These are phyloP conservation scores for Millerago galiae DNA, from an alignment of 805 yeast genomes.

Conservation along the genomic window DNA sequence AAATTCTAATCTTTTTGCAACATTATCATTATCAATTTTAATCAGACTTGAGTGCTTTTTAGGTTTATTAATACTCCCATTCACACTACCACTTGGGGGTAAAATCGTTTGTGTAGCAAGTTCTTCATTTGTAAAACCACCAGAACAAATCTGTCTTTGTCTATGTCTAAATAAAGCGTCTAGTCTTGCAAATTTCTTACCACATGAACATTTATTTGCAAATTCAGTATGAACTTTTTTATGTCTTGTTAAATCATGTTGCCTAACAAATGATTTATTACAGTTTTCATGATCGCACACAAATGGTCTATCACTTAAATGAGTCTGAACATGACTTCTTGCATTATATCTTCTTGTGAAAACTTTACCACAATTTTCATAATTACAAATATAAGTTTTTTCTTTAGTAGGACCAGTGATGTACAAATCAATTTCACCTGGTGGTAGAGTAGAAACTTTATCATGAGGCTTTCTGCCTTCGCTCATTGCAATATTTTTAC, in stretches of 20 bases:
- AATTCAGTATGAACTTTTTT: slow-evolving; percentile 77
- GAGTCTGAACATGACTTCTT: slow-evolving; percentile 94
- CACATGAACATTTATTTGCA: slow-evolving; percentile 77
- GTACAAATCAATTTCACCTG: slow-evolving; percentile 81
- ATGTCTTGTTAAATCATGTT: slow-evolving; percentile 90
- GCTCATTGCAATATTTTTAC: slow-evolving; percentile 6
- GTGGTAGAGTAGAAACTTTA: slow-evolving; percentile 62
- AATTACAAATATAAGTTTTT: slow-evolving; percentile 68
- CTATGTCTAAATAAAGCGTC: slow-evolving; percentile 17
- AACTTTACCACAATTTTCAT: slow-evolving; percentile 69
- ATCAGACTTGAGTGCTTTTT: slow-evolving; percentile 5
- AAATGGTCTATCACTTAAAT: slow-evolving; percentile 90
- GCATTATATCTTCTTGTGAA: slow-evolving; percentile 89
- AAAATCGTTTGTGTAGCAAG: not conserved
- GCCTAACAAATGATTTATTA: slow-evolving; percentile 83
- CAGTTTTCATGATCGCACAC: slow-evolving; percentile 60
- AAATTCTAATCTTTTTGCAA: slow-evolving; percentile 8
- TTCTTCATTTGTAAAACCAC: slow-evolving; percentile 37
- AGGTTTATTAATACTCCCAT: slow-evolving; percentile 7
- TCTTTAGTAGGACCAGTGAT: slow-evolving; percentile 75
- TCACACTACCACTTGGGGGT: slow-evolving; percentile 8
- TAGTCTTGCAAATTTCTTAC: slow-evolving; percentile 88
- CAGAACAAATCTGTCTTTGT: slow-evolving; percentile 71
- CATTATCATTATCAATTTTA: slow-evolving; percentile 6
- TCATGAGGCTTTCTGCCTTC: slow-evolving; percentile 21